These are phyloP conservation scores for Isabelozyma gotoi DNA, from an alignment of 805 yeast species.

Conservation along the genomic window DNA sequence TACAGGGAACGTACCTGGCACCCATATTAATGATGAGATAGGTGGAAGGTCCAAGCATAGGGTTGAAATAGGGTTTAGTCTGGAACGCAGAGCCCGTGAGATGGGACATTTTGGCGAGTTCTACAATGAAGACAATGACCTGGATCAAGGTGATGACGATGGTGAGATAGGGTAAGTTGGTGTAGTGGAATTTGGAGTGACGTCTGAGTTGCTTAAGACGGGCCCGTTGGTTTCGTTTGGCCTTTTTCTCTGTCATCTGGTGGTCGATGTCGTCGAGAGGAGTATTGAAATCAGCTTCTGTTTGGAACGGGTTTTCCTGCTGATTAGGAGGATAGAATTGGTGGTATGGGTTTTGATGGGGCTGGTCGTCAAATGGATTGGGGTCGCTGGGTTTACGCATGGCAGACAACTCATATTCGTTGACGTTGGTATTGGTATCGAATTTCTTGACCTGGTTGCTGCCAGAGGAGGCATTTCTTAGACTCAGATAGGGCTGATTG, in stretches of 20 bases:
- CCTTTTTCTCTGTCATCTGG: constrained; percentile 11
- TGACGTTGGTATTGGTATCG: constrained; percentile 1
- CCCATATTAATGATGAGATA: constrained; percentile 68
- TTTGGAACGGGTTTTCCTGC: constrained; percentile 5
- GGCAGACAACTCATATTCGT: constrained; percentile 8
- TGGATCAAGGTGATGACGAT: constrained; percentile 46
- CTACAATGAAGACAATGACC: constrained; percentile 58
- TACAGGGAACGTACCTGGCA: constrained; percentile 69
- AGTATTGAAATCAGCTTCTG: not conserved
- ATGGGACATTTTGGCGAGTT: constrained; percentile 53
- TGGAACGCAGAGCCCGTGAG: constrained; percentile 66
- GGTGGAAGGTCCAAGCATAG: constrained; percentile 76
- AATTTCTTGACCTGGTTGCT: not conserved
- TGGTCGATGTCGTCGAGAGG: constrained; percentile 1
- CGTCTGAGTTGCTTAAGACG: constrained; percentile 21
- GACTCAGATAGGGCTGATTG: not conserved
- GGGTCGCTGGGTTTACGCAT: not conserved
- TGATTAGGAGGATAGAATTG: constrained; percentile 8
- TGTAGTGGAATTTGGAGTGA: constrained; percentile 34
- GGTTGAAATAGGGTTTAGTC: constrained; percentile 70
- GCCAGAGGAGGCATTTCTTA: constrained; percentile 1
- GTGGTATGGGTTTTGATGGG: constrained; percentile 1
- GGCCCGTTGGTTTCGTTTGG: constrained; percentile 21
- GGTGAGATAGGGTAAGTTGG: constrained; percentile 41
- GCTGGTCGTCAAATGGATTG: not conserved